Evolutionary conservation across 768 basidiomycete species (phyloP).

Genomic region (Hygrocybe punicea): DNA sequence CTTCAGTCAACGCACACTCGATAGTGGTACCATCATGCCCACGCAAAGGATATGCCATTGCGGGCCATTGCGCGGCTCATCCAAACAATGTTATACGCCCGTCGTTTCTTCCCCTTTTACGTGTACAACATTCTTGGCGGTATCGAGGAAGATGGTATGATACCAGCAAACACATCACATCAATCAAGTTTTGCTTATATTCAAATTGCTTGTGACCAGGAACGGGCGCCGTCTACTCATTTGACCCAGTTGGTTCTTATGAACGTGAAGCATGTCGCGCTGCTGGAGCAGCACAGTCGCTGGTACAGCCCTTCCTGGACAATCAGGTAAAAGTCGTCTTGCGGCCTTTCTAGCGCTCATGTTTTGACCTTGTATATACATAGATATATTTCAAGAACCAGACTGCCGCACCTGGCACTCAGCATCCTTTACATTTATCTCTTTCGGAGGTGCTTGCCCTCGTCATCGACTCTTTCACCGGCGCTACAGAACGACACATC

Average conservation of each 20-base stretch:
- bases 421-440: constrained; percentile 79
- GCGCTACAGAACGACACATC: constrained; percentile 97
- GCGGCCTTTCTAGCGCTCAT: constrained; percentile 20
- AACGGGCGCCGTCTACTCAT: constrained; percentile 97
- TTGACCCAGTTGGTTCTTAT: constrained; percentile 97
- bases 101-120: constrained; percentile 98
- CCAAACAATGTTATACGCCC: constrained; percentile 95
- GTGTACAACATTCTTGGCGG: constrained; percentile 95
- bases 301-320: constrained; percentile 97
- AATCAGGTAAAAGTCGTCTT: constrained; percentile 67
- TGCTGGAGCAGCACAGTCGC: constrained; percentile 89
- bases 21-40: constrained; percentile 97
- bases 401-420: constrained; percentile 61
- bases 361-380: constrained; percentile 9
- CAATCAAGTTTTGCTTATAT: constrained; percentile 20
- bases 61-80: constrained; percentile 96
- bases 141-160: constrained; percentile 92
- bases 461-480: constrained; percentile 94
- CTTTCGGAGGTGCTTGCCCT: constrained; percentile 75
- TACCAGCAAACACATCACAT: constrained; percentile 15
- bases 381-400: constrained; percentile 99
- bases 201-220: constrained; percentile 45
- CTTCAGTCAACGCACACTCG: constrained; percentile 1
- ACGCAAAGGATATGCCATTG: constrained; percentile 96
- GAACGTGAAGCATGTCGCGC: constrained; percentile 96